These are phyloP conservation scores for Insectozyma bohioensis DNA, from an alignment of 1,139 yeast species.

Conservation along the genomic window DNA sequence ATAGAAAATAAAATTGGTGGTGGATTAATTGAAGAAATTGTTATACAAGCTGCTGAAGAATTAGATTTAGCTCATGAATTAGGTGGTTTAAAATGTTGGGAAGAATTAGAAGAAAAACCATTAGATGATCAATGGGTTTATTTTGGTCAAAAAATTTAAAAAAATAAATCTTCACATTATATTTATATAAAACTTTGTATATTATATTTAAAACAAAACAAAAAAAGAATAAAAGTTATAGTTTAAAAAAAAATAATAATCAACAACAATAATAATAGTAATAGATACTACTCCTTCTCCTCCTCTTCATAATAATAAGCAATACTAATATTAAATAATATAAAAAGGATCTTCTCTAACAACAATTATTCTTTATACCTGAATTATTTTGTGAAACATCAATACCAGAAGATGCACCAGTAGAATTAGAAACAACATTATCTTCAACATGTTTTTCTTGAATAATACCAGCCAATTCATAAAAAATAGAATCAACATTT, in stretches of 20 bases:
- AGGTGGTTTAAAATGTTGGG: constrained; percentile 69
- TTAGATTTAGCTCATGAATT: constrained; percentile 65
- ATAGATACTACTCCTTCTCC: too few relatives aligned
- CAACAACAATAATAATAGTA: too few relatives aligned
- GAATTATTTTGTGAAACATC: constrained; percentile 43
- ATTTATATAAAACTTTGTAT: neutral
- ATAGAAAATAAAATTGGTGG: constrained; percentile 78
- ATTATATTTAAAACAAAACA: neutral
- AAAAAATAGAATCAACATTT: constrained; percentile 89
- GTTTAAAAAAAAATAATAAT: neutral
- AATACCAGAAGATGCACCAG: constrained; percentile 34
- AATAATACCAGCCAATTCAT: constrained; percentile 84
- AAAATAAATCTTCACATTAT: neutral
- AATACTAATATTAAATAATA: too few relatives aligned
- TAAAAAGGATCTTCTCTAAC: constrained; percentile 31
- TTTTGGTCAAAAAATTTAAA: constrained; percentile 57
- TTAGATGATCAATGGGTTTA: constrained; percentile 72
- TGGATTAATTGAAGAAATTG: constrained; percentile 81
- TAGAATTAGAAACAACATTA: constrained; percentile 21
- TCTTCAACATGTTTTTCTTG: constrained; percentile 69
- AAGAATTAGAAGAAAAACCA: constrained; percentile 67
- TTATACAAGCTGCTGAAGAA: constrained; percentile 84
- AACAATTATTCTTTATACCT: constrained; percentile 39
- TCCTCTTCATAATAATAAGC: too few relatives aligned
- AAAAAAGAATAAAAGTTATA: neutral